Base-by-base conservation (phyloP, 2,329 filamentous ascomycete species). In the Epichloe typhina region DNA sequence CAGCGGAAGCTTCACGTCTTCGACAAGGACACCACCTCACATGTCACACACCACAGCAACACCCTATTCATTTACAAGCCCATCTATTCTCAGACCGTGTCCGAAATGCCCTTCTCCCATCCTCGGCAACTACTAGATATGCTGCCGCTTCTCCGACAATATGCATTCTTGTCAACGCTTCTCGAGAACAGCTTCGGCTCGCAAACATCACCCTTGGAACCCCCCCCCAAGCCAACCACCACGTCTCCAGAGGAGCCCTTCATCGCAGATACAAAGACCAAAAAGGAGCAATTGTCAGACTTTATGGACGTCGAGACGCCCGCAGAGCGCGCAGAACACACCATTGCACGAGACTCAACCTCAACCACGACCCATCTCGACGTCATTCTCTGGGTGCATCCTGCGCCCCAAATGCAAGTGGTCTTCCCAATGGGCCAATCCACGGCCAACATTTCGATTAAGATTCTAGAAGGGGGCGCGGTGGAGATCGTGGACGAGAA, bases 141-240 rank as follows among this genome's bases (percentile, higher is more conserved):
- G 61, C 72, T 94, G n/a, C 86, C 87, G 0, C 71, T 76, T 4
- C 70, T 93, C 15, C 75, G 88, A 13, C 87, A 93, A 62, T 93
- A 88, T 60, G 83, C 84, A 0, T 81, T 85, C 56, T 69, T 88
- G 4, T 80, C 80, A 1, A 78, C 72, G 0, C 65, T 93, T 2
- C 71, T 91, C 3, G 69, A 74, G 50, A 79, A 77, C 47, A 80
- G 75, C 51, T 85, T 88, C 59, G 71, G 69, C 37, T 60, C 66
- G 4, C 63, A 61, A 44, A 64, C 59, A 6, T 51, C 12, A 39
- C 23, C 43, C 56, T 21, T 51, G 3, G 19, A 21, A n/a, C 21
- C 40, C 3, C 38, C 17, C 15, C 7, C 39, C 56, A 9, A n/a
- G 23, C 51, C 49, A 21, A 17, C 38, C 17, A 13, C 23, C 19